Evolutionary conservation across 495 filamentous ascomycete species (phyloP), one percentile per base, ranked within the genome.

Genomic region (Aspergillus leporis): DNA sequence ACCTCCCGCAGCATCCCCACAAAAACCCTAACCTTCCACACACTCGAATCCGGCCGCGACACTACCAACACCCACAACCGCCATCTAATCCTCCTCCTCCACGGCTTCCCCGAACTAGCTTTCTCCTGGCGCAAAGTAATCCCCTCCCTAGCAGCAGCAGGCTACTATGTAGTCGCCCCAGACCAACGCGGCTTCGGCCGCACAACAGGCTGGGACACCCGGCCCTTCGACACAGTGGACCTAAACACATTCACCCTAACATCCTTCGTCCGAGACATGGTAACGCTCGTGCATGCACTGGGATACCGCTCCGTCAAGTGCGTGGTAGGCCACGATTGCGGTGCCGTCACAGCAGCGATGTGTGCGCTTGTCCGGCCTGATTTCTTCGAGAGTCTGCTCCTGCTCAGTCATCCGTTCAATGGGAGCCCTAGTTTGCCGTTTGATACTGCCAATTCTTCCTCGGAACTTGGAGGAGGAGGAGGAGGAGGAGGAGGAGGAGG

Each of bases 141-240:
- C 57, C 80, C 82, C 18, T 51, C 68, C 3, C 68, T 90, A 22
- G 82, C 86, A 10, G 67, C 60, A 5, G 73, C 80, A 3, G 84
- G 83, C 48, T 89, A 83, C 69, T 76, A 85, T 68, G 84, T 84
- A 54, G 81, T 89, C 5, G 86, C 87, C 3, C 80, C 82, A 43
- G 87, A 90, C 68, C 85, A 88, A 61, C 81, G 87, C 40, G 87
- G 87, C 21, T 90, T 88, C 63, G 87, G 87, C 16, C 79, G 85
- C 45, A 89, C 86, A 0, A 82, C 74, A 0, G 84, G 83, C 45
- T 87, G 85, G 85, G 80, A 86, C 61, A 75, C 66, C 0, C 67
- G 74, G 8, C 53, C 66, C 5, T 87, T 75, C 61, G 67, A 75
- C 48, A 58, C 79, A 0, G 83, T 83, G 28, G 80, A 89, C 62